These are phyloP conservation scores for Auriscalpium microsporum DNA, from an alignment of 768 basidiomycete species.

Conservation along the genomic window DNA sequence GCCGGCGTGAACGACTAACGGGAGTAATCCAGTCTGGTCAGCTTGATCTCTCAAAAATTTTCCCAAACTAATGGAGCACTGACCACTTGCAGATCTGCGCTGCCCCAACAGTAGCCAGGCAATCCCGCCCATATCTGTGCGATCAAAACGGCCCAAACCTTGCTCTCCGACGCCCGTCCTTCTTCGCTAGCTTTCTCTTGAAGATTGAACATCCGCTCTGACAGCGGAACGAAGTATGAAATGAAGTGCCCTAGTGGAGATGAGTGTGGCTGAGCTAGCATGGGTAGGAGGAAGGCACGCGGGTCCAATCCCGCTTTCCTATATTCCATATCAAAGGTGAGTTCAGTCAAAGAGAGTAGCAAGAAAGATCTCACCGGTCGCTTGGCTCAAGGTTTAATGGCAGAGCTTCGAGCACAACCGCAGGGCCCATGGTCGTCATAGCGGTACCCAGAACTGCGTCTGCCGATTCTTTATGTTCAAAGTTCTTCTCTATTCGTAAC, in stretches of 20 bases:
- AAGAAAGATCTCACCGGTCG: slow-evolving; percentile 47
- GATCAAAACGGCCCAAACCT: slow-evolving; percentile 91
- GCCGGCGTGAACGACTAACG: slow-evolving; percentile 59
- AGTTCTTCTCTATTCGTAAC: slow-evolving; percentile 67
- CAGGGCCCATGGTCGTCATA: slow-evolving; percentile 80
- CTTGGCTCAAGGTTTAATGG: slow-evolving; percentile 83
- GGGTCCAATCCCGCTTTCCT: slow-evolving; percentile 74
- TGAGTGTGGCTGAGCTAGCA: slow-evolving; percentile 72
- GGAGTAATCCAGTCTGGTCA: no score
- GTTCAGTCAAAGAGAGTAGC: background rate
- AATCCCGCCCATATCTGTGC: slow-evolving; percentile 92
- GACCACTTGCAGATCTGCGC: slow-evolving; percentile 67
- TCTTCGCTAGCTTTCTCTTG: slow-evolving; percentile 74
- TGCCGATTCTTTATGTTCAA: slow-evolving; percentile 85
- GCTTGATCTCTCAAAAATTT: no score
- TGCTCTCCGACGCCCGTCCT: slow-evolving; percentile 73
- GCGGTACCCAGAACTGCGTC: slow-evolving; percentile 74
- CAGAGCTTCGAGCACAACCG: slow-evolving; percentile 59
- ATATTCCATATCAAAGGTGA: background rate
- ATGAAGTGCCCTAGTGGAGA: slow-evolving; percentile 82
- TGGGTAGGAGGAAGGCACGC: slow-evolving; percentile 84
- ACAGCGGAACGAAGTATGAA: slow-evolving; percentile 86
- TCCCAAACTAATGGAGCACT: slow-evolving; percentile 9
- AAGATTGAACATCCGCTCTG: slow-evolving; percentile 85
- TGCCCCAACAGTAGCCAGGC: slow-evolving; percentile 80